Percentiles rank a stretch among this genome's conserved stretches.
These are phyloP conservation scores for Cucurbita ficifolia DNA, from an alignment of 306 rosid genomes.

Conservation along the genomic window DNA sequence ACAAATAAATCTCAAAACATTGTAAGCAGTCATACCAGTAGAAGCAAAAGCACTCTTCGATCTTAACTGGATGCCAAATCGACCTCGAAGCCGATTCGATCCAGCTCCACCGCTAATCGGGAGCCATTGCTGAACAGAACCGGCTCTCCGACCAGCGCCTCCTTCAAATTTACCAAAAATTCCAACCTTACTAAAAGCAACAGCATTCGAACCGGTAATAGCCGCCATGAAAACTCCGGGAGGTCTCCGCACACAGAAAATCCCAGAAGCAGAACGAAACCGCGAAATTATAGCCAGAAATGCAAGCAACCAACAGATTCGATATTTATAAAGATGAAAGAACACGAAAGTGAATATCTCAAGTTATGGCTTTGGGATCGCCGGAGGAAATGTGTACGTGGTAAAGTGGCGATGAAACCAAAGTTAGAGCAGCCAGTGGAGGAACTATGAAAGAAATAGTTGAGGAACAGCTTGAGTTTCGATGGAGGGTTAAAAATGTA, in stretches of 20 bases:
- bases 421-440: constrained; percentile 4
- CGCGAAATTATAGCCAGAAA: constrained; percentile 16
- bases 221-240: constrained; percentile 46
- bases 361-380: constrained; percentile 32
- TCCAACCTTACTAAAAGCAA: constrained; percentile 27
- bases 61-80: constrained; percentile 22
- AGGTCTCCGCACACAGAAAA: constrained; percentile 14
- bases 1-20: not conserved
- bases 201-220: constrained; percentile 42
- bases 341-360: not conserved
- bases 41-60: constrained; percentile 30
- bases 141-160: constrained; percentile 10
- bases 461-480: not conserved
- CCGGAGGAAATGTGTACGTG: constrained; percentile 19
- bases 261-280: constrained; percentile 2
- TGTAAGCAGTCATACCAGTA: constrained; percentile 21
- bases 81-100: constrained; percentile 14
- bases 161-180: constrained; percentile 16
- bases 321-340: not conserved
- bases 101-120: constrained; percentile 14
- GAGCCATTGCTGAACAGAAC: constrained; percentile 36
- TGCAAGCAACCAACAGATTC: not conserved
- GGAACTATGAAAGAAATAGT: not conserved
- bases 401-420: constrained; percentile 28
- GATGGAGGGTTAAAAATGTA: not conserved